A percentile compares a stretch with the other conserved stretches of the same genome.
Conservation (phyloP, 208 protist species). For the Angomonas ambiguus region DNA sequence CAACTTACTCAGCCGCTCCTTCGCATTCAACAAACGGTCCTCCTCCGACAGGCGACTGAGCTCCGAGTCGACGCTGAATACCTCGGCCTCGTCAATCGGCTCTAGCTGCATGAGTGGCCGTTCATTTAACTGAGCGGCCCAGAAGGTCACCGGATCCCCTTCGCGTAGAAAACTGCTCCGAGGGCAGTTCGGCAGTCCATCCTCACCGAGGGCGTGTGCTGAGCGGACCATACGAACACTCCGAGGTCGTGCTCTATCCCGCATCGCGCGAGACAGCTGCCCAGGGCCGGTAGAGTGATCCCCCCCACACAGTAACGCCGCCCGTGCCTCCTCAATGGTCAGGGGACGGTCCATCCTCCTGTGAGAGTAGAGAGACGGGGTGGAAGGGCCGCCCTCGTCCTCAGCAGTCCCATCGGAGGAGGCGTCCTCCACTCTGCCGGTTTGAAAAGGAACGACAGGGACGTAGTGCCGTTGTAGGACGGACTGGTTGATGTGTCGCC, state of each 20-base stretch:
- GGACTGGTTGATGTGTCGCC: conserved; percentile 25
- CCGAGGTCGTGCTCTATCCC: neutral
- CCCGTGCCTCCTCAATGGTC: conserved; percentile 7
- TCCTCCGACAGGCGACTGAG: conserved; percentile 5
- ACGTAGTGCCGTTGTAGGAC: conserved; percentile 48
- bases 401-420: neutral
- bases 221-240: neutral
- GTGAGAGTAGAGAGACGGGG: neutral
- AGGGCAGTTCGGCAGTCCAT: neutral
- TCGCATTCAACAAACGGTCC: neutral
- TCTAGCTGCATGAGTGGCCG: conserved; percentile 26
- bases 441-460: conserved; percentile 12
- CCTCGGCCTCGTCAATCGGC: conserved; percentile 20
- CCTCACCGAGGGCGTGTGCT: neutral
- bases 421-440: conserved; percentile 2
- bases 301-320: neutral
- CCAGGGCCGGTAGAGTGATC: neutral
- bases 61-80: conserved; percentile 8
- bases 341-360: conserved; percentile 4
- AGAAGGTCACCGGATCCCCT: conserved; percentile 29
- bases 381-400: neutral
- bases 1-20: neutral
- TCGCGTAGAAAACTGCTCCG: conserved; percentile 11
- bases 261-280: conserved; percentile 1
- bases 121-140: conserved; percentile 27